phyloP scores from a whole-genome alignment of 73 alveolate genomes.

The Tetrahymena elliotti region DNA sequence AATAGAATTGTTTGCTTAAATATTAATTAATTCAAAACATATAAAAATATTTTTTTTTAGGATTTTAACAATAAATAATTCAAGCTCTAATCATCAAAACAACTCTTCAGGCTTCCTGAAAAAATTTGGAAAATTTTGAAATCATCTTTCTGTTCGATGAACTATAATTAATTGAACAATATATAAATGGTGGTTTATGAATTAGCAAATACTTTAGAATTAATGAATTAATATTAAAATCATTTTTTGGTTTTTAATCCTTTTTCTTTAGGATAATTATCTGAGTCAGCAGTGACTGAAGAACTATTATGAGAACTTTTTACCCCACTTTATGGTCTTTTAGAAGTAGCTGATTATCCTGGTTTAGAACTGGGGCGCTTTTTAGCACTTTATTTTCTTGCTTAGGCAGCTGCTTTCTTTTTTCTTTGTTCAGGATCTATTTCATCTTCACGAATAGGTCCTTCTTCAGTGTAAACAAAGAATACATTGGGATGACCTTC shows the following conservation, averaged over 20 bases:
- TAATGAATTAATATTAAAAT: neutral
- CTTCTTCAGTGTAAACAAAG: conserved; percentile 75
- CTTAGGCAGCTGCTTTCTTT: conserved; percentile 1
- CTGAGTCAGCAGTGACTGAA: neutral
- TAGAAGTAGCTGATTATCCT: conserved; percentile 23
- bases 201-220: neutral
- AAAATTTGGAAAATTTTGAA: too few relatives aligned
- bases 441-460: conserved; percentile 72
- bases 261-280: conserved; percentile 32
- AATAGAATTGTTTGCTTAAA: too few relatives aligned
- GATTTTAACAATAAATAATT: too few relatives aligned
- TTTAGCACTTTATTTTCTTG: conserved; percentile 26
- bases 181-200: too few relatives aligned
- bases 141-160: too few relatives aligned
- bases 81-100: too few relatives aligned
- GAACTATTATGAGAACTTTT: conserved; percentile 5
- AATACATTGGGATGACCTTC: conserved; percentile 58
- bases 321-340: conserved; percentile 15
- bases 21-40: too few relatives aligned
- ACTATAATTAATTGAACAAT: too few relatives aligned
- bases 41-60: too few relatives aligned
- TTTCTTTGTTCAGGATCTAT: conserved; percentile 25
- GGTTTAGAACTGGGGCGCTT: conserved; percentile 2
- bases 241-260: conserved; percentile 5
- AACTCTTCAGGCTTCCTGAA: too few relatives aligned